These are phyloP conservation scores for Spathaspora boniae DNA, from an alignment of 805 yeast species.

Conservation along the genomic window DNA sequence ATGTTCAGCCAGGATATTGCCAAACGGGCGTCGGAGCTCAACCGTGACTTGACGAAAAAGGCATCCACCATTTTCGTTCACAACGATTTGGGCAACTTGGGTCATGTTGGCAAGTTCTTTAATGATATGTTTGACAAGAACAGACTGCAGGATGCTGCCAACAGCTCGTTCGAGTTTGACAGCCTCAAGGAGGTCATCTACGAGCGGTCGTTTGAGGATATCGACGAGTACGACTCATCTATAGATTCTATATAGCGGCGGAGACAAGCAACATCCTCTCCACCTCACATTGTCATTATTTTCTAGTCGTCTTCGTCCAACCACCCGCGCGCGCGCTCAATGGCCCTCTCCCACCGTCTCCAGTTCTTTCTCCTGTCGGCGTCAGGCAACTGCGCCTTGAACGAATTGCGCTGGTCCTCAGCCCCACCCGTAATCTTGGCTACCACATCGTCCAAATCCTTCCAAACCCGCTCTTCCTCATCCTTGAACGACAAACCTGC, in stretches of 20 bases:
- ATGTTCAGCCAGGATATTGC: constrained; percentile 11
- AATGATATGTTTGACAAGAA: constrained; percentile 1
- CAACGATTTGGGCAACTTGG: no score
- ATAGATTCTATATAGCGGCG: constrained; percentile 5
- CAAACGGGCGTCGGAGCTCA: no score
- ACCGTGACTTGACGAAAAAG: constrained; percentile 3
- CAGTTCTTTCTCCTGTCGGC: constrained; percentile 59
- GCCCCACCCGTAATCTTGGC: constrained; percentile 32
- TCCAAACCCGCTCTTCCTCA: constrained; percentile 64
- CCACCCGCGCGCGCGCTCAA: constrained; percentile 83
- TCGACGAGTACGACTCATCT: constrained; percentile 24
- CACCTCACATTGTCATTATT: no score
- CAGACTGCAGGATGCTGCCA: constrained; percentile 12
- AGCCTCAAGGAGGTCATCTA: constrained; percentile 10
- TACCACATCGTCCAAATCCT: constrained; percentile 64
- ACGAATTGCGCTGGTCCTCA: constrained; percentile 23
- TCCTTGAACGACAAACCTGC: constrained; percentile 68
- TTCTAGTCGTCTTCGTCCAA: constrained; percentile 36
- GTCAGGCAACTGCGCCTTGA: constrained; percentile 47
- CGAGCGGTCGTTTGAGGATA: constrained; percentile 10
- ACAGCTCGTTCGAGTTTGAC: constrained; percentile 29
- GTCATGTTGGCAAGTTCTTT: constrained; percentile 4
- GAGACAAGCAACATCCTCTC: not conserved
- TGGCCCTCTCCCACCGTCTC: constrained; percentile 82
- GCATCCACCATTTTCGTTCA: no score